phyloP scores from a whole-genome alignment of 345 rosid species.

The Salix arbutifolia region DNA sequence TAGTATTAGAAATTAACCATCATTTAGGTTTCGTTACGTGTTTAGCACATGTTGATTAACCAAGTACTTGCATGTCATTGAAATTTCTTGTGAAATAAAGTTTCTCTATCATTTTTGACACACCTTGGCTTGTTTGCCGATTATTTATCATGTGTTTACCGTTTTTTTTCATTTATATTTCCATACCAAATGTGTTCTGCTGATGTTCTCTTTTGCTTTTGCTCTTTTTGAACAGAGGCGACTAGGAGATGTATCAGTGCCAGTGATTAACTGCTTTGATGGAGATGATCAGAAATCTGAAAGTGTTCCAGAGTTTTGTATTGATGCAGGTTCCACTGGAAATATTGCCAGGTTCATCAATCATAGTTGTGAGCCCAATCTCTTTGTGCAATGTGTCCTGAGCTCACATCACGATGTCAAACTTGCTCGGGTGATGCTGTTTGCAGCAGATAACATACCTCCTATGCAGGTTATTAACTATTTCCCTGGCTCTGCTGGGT shows the following conservation, averaged over 20 bases:
- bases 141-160: not conserved
- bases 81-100: not conserved
- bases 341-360: conserved; percentile 86
- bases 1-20: not conserved
- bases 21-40: not conserved
- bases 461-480: conserved; percentile 64
- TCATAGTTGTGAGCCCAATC: conserved; percentile 92
- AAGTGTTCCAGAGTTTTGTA: conserved; percentile 74
- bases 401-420: conserved; percentile 74
- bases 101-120: not conserved
- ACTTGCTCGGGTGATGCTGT: conserved; percentile 80
- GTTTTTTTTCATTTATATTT: not conserved
- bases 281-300: conserved; percentile 46
- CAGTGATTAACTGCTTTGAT: conserved; percentile 19
- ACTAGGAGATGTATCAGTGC: conserved; percentile 41
- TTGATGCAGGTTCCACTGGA: conserved; percentile 80
- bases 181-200: not conserved
- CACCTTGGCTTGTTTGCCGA: not conserved
- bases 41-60: too few species aligned
- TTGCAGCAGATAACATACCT: conserved; percentile 94
- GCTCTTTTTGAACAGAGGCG: conserved; percentile 49
- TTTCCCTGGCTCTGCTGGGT: not conserved
- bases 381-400: conserved; percentile 82
- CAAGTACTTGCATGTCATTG: not conserved
- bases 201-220: not conserved